Base-by-base conservation (phyloP, 108 stramenopile genomes). In the Cyclostephanos tholiformis region DNA sequence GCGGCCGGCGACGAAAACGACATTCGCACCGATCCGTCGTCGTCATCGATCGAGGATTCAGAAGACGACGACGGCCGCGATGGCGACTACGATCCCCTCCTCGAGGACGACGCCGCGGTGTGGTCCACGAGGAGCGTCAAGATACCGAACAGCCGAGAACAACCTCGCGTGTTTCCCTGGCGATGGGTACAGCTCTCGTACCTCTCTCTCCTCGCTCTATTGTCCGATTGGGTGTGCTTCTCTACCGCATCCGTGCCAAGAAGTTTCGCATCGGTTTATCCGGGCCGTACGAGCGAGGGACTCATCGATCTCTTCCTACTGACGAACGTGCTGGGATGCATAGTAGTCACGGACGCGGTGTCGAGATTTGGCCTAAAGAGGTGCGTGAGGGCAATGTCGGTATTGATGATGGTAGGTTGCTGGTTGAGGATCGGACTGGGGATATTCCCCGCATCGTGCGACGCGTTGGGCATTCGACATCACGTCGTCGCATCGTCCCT, bases 191-290 rank as follows among this genome's bases (percentile, higher is more conserved):
- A 84, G 53, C 66, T 84, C 9, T 43, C 43, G 50, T 77, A 75
- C 58, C 84, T 85, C 39, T 80, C 78, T 50, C 32, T 82, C 27
- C 84, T 85, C 30, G 84, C 84, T 50, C 66, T 85, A 13, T 55
- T 85, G 6, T 78, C 73, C 50, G 85, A 84, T 59, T 77, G 75
- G 76, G 80, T 85, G 4, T 85, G 85, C 66, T 85, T 85, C 60
- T 79, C 85, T 13, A 75, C 80, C 27, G 82, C 85, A 19, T 70
- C 81, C 57, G 55, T 72, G 23, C 85, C 85, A 14, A 52, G 53
- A 17, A 35, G 53, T 39, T 85, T 80, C 55, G 68, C 53, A 20
- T 55, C 41, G 14, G 82, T 79, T 39, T 83, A 83, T 46, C 81
- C 81, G 17, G 78, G 74, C 13, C 22, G 71, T 10, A 67, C 74